Evolutionary conservation across 371 early-diverging fungal genomes (phyloP).

Genomic region (Nematocida sp.): DNA sequence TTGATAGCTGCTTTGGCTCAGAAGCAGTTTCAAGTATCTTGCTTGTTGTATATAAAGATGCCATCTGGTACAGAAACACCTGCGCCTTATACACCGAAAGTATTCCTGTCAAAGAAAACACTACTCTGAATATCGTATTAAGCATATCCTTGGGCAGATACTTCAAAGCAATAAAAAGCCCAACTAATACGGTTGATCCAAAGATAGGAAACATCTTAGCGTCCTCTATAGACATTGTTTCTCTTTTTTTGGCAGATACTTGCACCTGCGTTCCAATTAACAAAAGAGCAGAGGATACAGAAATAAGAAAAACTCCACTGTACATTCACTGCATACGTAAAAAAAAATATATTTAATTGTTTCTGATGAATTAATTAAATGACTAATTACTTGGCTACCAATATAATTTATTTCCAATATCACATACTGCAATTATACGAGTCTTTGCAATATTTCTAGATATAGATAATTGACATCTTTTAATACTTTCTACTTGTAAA

Average conservation of each 20-base stretch:
- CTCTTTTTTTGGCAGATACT: not conserved
- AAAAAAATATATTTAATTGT: conserved; percentile 41
- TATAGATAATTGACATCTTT: too few species aligned
- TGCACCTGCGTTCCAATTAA: conserved; percentile 7
- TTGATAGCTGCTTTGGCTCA: not conserved
- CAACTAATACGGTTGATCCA: conserved; percentile 13
- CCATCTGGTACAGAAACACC: not conserved
- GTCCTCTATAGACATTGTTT: conserved; percentile 34
- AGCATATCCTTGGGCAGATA: conserved; percentile 19
- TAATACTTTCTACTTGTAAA: too few species aligned
- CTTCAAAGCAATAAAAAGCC: conserved; percentile 30
- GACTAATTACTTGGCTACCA: too few species aligned
- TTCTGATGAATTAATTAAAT: too few species aligned
- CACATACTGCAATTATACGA: too few species aligned
- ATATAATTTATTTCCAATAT: too few species aligned
- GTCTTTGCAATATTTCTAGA: too few species aligned
- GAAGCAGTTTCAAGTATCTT: not conserved
- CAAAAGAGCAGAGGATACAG: conserved; percentile 40
- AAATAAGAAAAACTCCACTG: conserved; percentile 50
- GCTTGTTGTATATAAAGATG: not conserved
- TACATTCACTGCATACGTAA: too few species aligned
- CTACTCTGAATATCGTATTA: conserved; percentile 31
- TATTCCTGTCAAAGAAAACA: conserved; percentile 30
- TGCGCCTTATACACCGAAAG: conserved; percentile 24
- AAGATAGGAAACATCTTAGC: conserved; percentile 38